Evolutionary conservation across 352 stramenopile species (phyloP).

Genomic region (Lagenidium giganteum): DNA sequence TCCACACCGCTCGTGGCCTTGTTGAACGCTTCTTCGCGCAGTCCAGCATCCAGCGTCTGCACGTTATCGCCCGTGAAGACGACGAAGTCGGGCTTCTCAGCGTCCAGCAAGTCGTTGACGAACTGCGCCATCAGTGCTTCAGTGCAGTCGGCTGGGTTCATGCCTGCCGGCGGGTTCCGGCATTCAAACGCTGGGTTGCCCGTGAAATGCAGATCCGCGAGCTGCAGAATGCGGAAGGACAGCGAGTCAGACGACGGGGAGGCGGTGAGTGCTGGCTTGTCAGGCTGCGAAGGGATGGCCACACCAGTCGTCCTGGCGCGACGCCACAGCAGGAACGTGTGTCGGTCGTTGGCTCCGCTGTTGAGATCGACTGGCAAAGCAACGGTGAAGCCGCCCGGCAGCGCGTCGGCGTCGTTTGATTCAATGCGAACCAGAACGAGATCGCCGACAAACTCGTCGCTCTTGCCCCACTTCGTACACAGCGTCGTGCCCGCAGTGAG

Average conservation of each 20-base stretch:
- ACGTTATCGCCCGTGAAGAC: slow-evolving; percentile 66
- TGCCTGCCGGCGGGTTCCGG: slow-evolving; percentile 15
- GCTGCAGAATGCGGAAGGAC: slow-evolving; percentile 58
- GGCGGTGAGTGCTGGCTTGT: slow-evolving; percentile 20
- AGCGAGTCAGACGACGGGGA: slow-evolving; percentile 11
- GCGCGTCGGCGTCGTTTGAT: too few relatives aligned
- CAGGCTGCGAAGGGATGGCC: neutral
- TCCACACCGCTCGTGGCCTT: slow-evolving; percentile 31
- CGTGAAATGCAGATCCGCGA: slow-evolving; percentile 62
- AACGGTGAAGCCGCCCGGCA: neutral
- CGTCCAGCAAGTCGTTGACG: slow-evolving; percentile 45
- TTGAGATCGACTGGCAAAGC: neutral
- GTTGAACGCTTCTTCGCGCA: slow-evolving; percentile 27
- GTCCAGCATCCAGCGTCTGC: slow-evolving; percentile 17
- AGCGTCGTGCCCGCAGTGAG: too few relatives aligned
- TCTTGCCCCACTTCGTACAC: too few relatives aligned
- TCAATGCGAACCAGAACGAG: too few relatives aligned
- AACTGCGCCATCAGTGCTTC: slow-evolving; percentile 48
- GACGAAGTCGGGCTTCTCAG: slow-evolving; percentile 61
- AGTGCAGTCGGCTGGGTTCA: slow-evolving; percentile 20
- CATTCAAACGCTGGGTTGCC: slow-evolving; percentile 31
- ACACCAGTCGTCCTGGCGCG: slow-evolving; percentile 1
- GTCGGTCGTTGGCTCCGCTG: neutral
- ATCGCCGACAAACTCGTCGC: too few relatives aligned
- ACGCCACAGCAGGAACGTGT: slow-evolving; percentile 16